Conservation (phyloP, 139 green algal species). For the Micromonas pusilla region DNA sequence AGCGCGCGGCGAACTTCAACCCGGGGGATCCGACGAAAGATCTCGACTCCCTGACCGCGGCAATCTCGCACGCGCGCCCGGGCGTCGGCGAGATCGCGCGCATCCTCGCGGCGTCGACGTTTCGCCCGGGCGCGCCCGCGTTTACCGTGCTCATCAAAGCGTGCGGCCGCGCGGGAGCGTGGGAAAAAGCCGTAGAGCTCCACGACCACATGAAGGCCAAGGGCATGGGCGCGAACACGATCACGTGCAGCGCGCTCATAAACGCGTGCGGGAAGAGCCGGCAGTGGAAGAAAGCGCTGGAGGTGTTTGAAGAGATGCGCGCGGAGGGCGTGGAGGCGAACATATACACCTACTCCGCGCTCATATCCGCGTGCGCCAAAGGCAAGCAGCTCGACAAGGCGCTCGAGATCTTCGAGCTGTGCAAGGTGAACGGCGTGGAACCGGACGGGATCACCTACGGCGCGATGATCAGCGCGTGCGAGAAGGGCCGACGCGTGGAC, state of each 20-base stretch:
- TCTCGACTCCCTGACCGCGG: constrained; percentile 32
- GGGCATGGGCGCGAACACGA: constrained; percentile 29
- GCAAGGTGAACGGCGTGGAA: constrained; percentile 17
- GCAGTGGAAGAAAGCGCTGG: constrained; percentile 33
- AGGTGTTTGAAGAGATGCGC: constrained; percentile 30
- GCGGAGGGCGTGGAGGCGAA: constrained; percentile 26
- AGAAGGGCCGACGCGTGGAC: constrained; percentile 24
- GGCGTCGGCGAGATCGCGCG: constrained; percentile 18
- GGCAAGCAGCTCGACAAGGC: constrained; percentile 26
- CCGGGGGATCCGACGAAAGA: constrained; percentile 6
- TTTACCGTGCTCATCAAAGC: constrained; percentile 39
- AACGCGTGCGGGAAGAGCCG: constrained; percentile 22
- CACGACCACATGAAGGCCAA: constrained; percentile 26
- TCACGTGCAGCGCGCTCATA: constrained; percentile 37
- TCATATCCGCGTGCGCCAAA: constrained; percentile 34
- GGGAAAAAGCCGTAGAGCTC: constrained; percentile 35
- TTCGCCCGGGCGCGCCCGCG: constrained; percentile 28
- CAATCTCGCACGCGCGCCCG: constrained; percentile 14
- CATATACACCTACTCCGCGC: constrained; percentile 39
- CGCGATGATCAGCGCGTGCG: constrained; percentile 33
- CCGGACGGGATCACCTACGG: constrained; percentile 38
- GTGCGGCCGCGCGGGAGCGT: constrained; percentile 26
- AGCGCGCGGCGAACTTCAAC: too few relatives aligned
- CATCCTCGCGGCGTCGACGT: constrained; percentile 19
- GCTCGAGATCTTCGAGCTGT: constrained; percentile 30